phyloP scores from a whole-genome alignment of 1,139 yeast species.

The Saccharomyces hybrid region DNA sequence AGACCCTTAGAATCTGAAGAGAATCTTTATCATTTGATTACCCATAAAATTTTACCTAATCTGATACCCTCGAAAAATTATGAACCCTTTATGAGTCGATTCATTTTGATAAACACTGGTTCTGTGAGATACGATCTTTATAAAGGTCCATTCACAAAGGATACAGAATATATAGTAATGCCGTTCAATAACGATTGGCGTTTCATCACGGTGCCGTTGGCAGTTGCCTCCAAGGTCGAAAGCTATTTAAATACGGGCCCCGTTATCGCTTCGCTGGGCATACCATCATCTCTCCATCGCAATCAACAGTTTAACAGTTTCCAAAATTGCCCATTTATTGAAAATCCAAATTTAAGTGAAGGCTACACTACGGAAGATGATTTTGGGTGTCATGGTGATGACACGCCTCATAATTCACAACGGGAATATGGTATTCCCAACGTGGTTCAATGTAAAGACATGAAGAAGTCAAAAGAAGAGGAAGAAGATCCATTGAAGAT shows the following conservation, averaged over 20 bases:
- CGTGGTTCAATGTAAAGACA: slow-evolving; percentile 48
- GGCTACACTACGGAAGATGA: slow-evolving; percentile 85
- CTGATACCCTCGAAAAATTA: slow-evolving; percentile 32
- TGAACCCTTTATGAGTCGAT: slow-evolving; percentile 38
- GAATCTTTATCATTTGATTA: slow-evolving; percentile 56
- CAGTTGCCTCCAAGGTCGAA: slow-evolving; percentile 27
- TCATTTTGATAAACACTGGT: slow-evolving; percentile 76
- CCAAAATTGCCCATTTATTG: slow-evolving; percentile 26
- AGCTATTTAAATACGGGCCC: slow-evolving; percentile 27
- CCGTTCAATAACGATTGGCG: slow-evolving; percentile 81
- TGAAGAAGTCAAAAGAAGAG: slow-evolving; percentile 15
- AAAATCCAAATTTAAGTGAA: slow-evolving; percentile 21
- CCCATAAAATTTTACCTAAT: slow-evolving; percentile 52
- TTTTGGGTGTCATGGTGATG: slow-evolving; percentile 80
- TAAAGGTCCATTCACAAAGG: slow-evolving; percentile 76
- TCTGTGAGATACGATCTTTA: slow-evolving; percentile 82
- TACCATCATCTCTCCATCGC: slow-evolving; percentile 11
- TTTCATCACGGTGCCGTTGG: slow-evolving; percentile 29
- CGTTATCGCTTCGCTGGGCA: slow-evolving; percentile 15
- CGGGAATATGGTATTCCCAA: slow-evolving; percentile 60
- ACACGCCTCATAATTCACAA: slow-evolving; percentile 66
- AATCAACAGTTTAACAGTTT: not conserved
- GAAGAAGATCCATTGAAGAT: slow-evolving; percentile 23
- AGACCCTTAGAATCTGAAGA: slow-evolving; percentile 57
- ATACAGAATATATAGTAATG: slow-evolving; percentile 73